A percentile compares a stretch with the other conserved stretches of the same genome.
These are phyloP conservation scores for Artomyces pyxidatus DNA, from an alignment of 768 basidiomycete species.

Conservation along the genomic window DNA sequence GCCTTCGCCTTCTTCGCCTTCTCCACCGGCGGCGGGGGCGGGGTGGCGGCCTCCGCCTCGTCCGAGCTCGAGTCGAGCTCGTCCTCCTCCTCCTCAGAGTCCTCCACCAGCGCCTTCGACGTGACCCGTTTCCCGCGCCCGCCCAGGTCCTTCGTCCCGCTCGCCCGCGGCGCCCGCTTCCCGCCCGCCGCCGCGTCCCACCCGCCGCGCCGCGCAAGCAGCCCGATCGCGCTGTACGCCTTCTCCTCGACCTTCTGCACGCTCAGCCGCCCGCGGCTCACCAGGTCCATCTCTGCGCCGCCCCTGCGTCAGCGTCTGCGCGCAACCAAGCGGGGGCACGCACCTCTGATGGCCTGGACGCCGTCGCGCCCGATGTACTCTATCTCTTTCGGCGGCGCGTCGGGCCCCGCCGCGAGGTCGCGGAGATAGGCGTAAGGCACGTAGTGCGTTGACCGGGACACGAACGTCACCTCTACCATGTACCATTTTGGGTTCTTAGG, in stretches of 20 bases:
- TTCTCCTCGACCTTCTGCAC: slow-evolving; percentile 69
- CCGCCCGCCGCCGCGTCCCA: slow-evolving; percentile 44
- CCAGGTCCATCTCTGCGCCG: slow-evolving; percentile 62
- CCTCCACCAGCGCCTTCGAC: not conserved
- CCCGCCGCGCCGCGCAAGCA: slow-evolving; percentile 65
- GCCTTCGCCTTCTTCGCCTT: not conserved
- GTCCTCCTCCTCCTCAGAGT: not conserved
- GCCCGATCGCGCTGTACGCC: slow-evolving; percentile 55
- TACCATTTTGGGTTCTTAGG: slow-evolving; percentile 77
- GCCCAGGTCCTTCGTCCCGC: not conserved
- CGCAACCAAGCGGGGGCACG: not conserved
- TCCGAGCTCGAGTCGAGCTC: not conserved
- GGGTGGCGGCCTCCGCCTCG: too few relatives aligned
- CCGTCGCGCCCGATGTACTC: slow-evolving; percentile 60
- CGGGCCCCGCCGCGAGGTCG: slow-evolving; percentile 38
- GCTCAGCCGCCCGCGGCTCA: slow-evolving; percentile 76
- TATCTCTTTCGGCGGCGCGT: slow-evolving; percentile 42
- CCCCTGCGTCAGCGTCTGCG: not conserved
- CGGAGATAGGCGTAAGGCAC: slow-evolving; percentile 73
- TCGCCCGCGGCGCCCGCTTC: not conserved
- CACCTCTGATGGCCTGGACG: slow-evolving; percentile 56
- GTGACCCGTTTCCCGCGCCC: not conserved
- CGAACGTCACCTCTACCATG: slow-evolving; percentile 81
- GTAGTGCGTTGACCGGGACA: slow-evolving; percentile 57
- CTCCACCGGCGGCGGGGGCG: too few relatives aligned